phyloP scores from a whole-genome alignment of 2,329 filamentous ascomycete genomes.

The Tolypocladium ophioglossoides region DNA sequence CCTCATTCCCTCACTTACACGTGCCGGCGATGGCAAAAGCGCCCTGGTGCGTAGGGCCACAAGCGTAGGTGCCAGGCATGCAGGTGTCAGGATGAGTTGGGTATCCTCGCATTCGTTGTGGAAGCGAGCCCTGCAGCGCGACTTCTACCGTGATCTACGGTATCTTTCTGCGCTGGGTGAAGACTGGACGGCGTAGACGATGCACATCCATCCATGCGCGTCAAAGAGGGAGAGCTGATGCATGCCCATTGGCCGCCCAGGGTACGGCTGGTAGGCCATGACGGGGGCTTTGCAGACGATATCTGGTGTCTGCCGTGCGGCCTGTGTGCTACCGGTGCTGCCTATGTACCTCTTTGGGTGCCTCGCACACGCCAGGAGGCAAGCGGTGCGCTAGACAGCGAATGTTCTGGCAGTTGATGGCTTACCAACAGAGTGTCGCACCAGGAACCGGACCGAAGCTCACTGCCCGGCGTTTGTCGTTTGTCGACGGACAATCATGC shows the following conservation, averaged over 20 bases:
- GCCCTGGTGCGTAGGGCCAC: background rate
- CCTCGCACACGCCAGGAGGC: background rate
- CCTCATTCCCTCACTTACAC: background rate
- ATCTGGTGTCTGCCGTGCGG: background rate
- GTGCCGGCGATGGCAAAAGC: background rate
- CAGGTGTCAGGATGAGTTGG: conserved; percentile 1
- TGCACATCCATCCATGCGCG: background rate
- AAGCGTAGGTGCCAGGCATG: background rate
- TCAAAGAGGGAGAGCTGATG: background rate
- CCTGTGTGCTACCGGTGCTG: background rate
- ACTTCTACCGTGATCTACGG: background rate
- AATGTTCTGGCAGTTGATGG: background rate
- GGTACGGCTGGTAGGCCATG: background rate
- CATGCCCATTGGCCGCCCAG: background rate
- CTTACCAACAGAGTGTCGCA: background rate
- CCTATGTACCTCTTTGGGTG: background rate
- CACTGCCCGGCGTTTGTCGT: background rate
- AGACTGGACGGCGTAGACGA: background rate
- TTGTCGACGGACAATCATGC: no score
- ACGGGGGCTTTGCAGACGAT: background rate
- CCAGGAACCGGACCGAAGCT: background rate
- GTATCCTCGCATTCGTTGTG: conserved; percentile 1
- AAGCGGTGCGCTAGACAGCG: background rate
- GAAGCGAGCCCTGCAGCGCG: background rate
- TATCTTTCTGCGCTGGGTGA: background rate